Evolutionary conservation across 768 basidiomycete genomes (phyloP).

Genomic region (Ramaria rubella): DNA sequence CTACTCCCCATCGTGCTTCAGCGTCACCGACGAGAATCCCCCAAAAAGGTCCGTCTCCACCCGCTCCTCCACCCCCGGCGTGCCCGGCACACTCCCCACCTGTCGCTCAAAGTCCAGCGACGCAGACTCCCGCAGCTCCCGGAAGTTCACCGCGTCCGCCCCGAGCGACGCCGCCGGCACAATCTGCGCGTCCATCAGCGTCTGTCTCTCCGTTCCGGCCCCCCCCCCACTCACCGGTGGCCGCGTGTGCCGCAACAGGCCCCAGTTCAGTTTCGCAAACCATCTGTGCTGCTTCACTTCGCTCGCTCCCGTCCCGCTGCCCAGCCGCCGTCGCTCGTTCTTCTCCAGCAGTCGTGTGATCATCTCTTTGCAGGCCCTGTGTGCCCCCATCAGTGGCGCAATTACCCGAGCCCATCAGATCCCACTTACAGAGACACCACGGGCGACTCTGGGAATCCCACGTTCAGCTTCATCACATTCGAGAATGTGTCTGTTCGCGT

Average conservation of each 20-base stretch:
- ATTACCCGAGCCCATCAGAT: background rate
- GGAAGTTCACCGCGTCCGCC: constrained; percentile 82
- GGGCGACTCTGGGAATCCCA: constrained; percentile 80
- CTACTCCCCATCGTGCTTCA: constrained; percentile 66
- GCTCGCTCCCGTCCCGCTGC: constrained; percentile 90
- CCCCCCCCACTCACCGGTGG: constrained; percentile 66
- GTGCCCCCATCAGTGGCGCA: constrained; percentile 8
- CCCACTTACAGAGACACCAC: constrained; percentile 64
- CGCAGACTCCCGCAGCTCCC: constrained; percentile 81
- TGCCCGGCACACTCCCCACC: constrained; percentile 32
- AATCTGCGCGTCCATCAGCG: constrained; percentile 48
- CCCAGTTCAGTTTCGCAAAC: constrained; percentile 97
- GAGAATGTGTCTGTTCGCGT: constrained; percentile 93
- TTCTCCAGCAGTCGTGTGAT: constrained; percentile 86
- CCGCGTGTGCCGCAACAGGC: constrained; percentile 81
- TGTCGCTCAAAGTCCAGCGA: constrained; percentile 75
- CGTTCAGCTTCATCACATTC: constrained; percentile 85
- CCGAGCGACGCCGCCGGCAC: constrained; percentile 73
- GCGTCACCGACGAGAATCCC: constrained; percentile 84
- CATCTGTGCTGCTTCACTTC: constrained; percentile 99
- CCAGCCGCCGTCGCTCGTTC: constrained; percentile 80
- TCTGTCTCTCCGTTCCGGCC: constrained; percentile 7
- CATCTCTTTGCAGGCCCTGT: constrained; percentile 82
- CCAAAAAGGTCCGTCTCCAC: constrained; percentile 68
- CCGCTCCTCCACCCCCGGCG: constrained; percentile 33